Base-by-base conservation (phyloP, 2,329 filamentous ascomycete species). In the Talaromyces atroroseus region DNA sequence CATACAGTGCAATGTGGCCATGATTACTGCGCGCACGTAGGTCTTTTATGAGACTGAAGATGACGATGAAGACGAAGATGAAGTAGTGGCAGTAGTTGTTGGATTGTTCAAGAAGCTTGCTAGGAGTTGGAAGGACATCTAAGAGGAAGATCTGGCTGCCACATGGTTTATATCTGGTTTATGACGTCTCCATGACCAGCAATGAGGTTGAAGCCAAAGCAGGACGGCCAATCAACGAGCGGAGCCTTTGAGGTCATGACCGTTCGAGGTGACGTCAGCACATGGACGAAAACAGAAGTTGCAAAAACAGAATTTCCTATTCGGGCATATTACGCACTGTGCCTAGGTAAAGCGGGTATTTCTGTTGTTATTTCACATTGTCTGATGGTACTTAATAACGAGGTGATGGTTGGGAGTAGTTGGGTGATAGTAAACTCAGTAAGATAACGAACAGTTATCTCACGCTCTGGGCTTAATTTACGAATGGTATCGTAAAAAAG, bases 131-230 rank as follows among this genome's bases (percentile, higher is more conserved):
- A 40, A 46, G 44, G 20, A 18, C 6, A 7, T 29, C 11, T 29
- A 29, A 29, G 26, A 16, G 32, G 32, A 36, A 36, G 20, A 23
- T 40, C 1, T 32, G 32, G 52, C 23, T 23, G 49, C 51, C 48
- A 56, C 49, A 56, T 56, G 49, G 49, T 23, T 50, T 56, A 56
- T 46, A 50, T 56, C 24, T 26, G 44, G 16, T 42, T 24, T 11
- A 54, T 58, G 56, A 58, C 56, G 56, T 58, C 50, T 49, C n/a
- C 40, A 60, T 60, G 58, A 60, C 58, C 47, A 48, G 40, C 18
- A 14, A 44, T 44, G 40, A 23, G 40, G 40, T 36, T 36, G 32
- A 36, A 36, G 32, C 14, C 14, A 10, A 36, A 3, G 12, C 32
- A 16, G 40, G n/a, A 3, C 36, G 16, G 36, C 40, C 40, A 21